Evolutionary conservation across 2,329 filamentous ascomycete species (phyloP).

Genomic region (Mycosphaerelloides madeirae): DNA sequence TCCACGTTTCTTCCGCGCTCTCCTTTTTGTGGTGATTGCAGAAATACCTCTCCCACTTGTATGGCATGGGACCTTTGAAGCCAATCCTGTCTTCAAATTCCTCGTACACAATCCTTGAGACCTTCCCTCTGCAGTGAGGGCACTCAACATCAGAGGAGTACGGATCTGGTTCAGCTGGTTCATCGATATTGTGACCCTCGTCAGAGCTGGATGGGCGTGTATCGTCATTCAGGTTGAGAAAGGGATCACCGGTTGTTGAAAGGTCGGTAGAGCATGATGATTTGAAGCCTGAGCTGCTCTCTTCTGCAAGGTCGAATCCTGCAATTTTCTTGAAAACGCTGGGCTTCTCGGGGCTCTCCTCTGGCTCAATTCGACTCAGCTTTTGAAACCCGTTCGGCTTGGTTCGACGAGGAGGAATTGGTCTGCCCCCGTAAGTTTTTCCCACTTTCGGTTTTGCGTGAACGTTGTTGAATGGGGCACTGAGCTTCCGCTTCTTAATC

Average conservation of each 20-base stretch:
- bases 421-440: neutral
- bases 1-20: constrained; percentile 26
- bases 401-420: neutral
- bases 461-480: neutral
- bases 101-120: constrained; percentile 23
- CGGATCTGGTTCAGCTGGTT: too few relatives aligned
- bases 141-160: constrained; percentile 10
- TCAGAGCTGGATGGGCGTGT: too few relatives aligned
- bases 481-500: neutral
- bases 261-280: too few relatives aligned
- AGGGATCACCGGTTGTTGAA: too few relatives aligned
- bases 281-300: too few relatives aligned
- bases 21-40: constrained; percentile 30
- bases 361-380: neutral
- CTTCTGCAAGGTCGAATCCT: too few relatives aligned
- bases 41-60: constrained; percentile 32
- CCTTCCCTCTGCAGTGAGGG: constrained; percentile 21
- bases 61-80: constrained; percentile 21
- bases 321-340: neutral
- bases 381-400: neutral
- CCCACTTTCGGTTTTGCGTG: neutral
- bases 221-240: too few relatives aligned
- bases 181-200: too few relatives aligned
- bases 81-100: constrained; percentile 28
- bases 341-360: neutral